Percentiles rank a stretch among this genome's conserved stretches.
Evolutionary conservation across 2,329 filamentous ascomycete genomes (phyloP).

Genomic region (Xylariaceae sp.): DNA sequence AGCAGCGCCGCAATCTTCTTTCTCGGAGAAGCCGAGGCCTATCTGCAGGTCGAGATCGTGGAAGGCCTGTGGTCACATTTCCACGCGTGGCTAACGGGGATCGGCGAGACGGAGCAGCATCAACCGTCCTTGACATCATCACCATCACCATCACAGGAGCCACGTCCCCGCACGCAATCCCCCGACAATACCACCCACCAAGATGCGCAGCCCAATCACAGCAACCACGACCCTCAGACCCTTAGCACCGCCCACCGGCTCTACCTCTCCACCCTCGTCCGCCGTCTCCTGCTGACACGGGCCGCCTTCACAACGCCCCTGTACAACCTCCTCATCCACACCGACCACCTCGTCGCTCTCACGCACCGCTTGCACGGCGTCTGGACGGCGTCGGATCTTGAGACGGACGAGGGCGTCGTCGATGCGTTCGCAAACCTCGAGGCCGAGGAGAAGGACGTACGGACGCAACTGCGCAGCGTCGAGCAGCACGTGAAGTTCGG

Average conservation of each 20-base stretch:
- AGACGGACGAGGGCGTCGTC: constrained; percentile 75
- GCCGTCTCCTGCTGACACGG: constrained; percentile 58
- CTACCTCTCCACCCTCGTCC: constrained; percentile 65
- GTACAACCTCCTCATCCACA: constrained; percentile 62
- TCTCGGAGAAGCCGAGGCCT: constrained; percentile 78
- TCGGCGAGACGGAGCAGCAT: constrained; percentile 26
- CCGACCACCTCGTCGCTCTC: constrained; percentile 77
- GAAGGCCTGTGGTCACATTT: constrained; percentile 77
- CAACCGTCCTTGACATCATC: constrained; percentile 9
- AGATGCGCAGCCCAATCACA: constrained; percentile 45
- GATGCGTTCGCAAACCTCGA: constrained; percentile 67
- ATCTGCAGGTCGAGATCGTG: constrained; percentile 86
- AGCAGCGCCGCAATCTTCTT: constrained; percentile 84
- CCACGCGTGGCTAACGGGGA: constrained; percentile 61
- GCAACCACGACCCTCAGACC: constrained; percentile 78
- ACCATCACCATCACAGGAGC: not conserved
- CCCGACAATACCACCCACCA: constrained; percentile 5
- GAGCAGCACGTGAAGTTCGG: constrained; percentile 60
- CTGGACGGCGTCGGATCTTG: constrained; percentile 73
- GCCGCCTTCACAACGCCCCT: constrained; percentile 56
- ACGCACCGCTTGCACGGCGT: constrained; percentile 69
- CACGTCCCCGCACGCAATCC: not conserved
- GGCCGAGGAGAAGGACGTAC: constrained; percentile 66
- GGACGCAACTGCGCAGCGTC: constrained; percentile 57
- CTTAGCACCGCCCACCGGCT: constrained; percentile 72